phyloP scores from a whole-genome alignment of 306 rosid species.

The Rosa multiflora region DNA sequence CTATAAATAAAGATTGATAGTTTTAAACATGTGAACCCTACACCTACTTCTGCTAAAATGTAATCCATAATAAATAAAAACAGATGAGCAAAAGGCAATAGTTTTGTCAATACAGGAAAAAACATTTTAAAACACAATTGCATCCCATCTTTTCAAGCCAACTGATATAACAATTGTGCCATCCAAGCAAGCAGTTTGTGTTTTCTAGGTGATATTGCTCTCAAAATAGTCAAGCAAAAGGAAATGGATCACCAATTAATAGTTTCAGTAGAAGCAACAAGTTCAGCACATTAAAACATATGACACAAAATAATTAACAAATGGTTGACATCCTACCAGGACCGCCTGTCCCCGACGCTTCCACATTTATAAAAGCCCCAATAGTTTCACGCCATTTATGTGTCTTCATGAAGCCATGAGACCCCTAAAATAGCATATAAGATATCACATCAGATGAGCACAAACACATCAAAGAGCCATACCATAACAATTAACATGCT shows the following conservation, averaged over 20 bases:
- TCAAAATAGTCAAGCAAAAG: neutral
- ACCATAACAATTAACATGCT: neutral
- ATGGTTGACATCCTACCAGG: constrained; percentile 57
- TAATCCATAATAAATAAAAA: neutral
- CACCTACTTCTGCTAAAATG: neutral
- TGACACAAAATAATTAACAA: constrained; percentile 15
- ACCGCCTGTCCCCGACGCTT: constrained; percentile 92
- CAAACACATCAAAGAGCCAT: constrained; percentile 13
- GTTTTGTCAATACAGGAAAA: neutral
- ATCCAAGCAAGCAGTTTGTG: neutral
- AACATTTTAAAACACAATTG: neutral
- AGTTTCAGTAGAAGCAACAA: neutral
- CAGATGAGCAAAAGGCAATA: neutral
- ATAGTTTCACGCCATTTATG: constrained; percentile 83
- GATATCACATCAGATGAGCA: constrained; percentile 34
- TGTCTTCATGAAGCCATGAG: constrained; percentile 97
- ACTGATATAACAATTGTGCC: neutral
- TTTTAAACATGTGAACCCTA: neutral
- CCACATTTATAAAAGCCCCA: constrained; percentile 92
- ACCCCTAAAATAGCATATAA: constrained; percentile 56
- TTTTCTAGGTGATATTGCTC: neutral
- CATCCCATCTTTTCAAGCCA: constrained; percentile 7
- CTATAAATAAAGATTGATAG: neutral
- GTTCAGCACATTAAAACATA: neutral
- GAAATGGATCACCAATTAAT: neutral